Percentiles rank a stretch among this genome's conserved stretches.
phyloP scores from a whole-genome alignment of 345 rosid genomes.

The Brassica napus region Da-Ae NC_063436.1:24744501-24745000 shows the following conservation, averaged over 20 bases:
- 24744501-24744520: background rate
- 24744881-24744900: background rate
- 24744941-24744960: no score
- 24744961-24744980: background rate
- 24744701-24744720: background rate
- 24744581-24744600: background rate
- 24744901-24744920: background rate
- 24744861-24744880: background rate
- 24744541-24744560: background rate
- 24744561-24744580: background rate
- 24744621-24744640: background rate
- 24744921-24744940: background rate
- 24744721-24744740: background rate
- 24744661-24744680: conserved; percentile 10
- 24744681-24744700: background rate
- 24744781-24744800: background rate
- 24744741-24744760: background rate
- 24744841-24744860: background rate
- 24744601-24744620: background rate
- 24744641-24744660: background rate
- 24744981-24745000: background rate
- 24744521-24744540: background rate
- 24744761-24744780: background rate
- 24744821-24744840: background rate
- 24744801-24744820: background rate